Conservation (phyloP, 1,284 basidiomycete genomes). For the Sphagnurus paluster region DNA sequence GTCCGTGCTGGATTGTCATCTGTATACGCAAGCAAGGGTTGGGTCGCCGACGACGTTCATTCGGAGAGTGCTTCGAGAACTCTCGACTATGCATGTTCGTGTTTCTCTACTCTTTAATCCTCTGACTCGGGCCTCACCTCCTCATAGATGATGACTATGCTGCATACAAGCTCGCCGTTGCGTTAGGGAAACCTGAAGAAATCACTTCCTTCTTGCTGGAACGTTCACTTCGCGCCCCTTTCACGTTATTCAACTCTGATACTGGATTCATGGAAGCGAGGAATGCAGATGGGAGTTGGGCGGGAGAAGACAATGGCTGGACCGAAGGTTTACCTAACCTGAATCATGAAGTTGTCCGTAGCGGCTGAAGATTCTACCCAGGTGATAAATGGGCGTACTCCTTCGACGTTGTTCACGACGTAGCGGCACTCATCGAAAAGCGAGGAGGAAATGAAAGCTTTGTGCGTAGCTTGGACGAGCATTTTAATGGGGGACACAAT, state of each 20-base stretch:
- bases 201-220: conserved; percentile 49
- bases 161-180: conserved; percentile 58
- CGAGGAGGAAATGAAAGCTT: conserved; percentile 69
- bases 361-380: conserved; percentile 12
- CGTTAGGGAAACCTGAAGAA: conserved; percentile 50
- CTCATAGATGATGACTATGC: conserved; percentile 76
- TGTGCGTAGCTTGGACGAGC: conserved; percentile 69
- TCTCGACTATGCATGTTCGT: conserved; percentile 75
- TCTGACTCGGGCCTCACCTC: not conserved
- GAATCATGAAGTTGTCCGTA: no score
- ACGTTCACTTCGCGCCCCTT: conserved; percentile 57
- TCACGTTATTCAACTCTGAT: conserved; percentile 68
- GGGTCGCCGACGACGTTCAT: conserved; percentile 79
- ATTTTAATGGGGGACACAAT: conserved; percentile 81
- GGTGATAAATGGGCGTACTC: conserved; percentile 84
- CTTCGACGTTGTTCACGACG: conserved; percentile 74
- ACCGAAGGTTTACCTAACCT: conserved; percentile 56
- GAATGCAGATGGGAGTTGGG: conserved; percentile 69
- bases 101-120: not conserved
- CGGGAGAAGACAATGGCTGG: conserved; percentile 71
- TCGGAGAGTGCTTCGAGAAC: conserved; percentile 79
- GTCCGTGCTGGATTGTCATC: conserved; percentile 76
- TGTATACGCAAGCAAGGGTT: conserved; percentile 65
- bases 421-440: conserved; percentile 60
- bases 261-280: conserved; percentile 85